Evolutionary conservation across 2,329 filamentous ascomycete genomes (phyloP).

Genomic region (Hypoxylon sp.): DNA sequence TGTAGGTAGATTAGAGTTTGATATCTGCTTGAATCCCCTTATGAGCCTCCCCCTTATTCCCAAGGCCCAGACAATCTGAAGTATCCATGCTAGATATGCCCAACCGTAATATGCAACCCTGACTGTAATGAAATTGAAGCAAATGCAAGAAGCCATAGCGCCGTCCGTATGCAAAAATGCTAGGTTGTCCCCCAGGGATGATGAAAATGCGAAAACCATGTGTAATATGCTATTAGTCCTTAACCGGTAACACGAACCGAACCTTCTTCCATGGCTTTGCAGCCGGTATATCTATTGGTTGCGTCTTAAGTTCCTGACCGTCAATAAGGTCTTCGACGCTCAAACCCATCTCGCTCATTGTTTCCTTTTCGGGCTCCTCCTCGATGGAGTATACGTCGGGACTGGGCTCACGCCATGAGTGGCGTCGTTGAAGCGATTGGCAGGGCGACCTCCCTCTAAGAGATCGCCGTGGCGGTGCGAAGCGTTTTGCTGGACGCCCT

Average conservation of each 20-base stretch:
- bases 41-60: conserved; percentile 12
- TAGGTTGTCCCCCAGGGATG: conserved; percentile 16
- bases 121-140: conserved; percentile 23
- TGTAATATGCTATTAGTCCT: conserved; percentile 53
- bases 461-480: conserved; percentile 54
- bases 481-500: conserved; percentile 49
- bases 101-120: conserved; percentile 34
- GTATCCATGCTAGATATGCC: conserved; percentile 33
- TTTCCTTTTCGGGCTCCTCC: conserved; percentile 70
- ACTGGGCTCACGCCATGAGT: conserved; percentile 71
- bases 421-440: conserved; percentile 59
- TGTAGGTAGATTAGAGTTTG: conserved; percentile 35
- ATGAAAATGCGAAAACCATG: conserved; percentile 23
- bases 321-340: conserved; percentile 54
- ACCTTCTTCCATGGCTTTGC: conserved; percentile 70
- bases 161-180: conserved; percentile 40
- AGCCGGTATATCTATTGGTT: conserved; percentile 59
- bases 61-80: conserved; percentile 18
- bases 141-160: conserved; percentile 40
- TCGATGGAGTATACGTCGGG: conserved; percentile 73
- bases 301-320: conserved; percentile 49
- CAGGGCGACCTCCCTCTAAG: conserved; percentile 52
- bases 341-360: conserved; percentile 60
- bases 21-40: conserved; percentile 28
- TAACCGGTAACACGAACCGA: conserved; percentile 66